Percentiles rank a stretch among this genome's conserved stretches.
phyloP scores from a whole-genome alignment of 441 rosid species.

The Mallotus repandus region DNA sequence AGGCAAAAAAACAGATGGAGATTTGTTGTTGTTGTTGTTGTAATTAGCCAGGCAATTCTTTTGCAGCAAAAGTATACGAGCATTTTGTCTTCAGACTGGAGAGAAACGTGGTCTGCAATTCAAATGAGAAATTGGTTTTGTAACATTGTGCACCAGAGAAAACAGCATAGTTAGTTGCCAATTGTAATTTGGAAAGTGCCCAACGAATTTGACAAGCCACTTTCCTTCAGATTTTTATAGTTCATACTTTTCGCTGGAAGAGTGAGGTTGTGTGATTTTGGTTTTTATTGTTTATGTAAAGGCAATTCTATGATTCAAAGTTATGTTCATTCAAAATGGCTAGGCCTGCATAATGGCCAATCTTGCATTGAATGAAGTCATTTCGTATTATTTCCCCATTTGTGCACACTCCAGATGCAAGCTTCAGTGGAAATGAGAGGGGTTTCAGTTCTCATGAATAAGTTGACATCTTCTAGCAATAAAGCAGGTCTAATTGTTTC shows the following conservation, averaged over 20 bases:
- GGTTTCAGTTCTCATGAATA: too few species aligned
- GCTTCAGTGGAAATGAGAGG: too few species aligned
- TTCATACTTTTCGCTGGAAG: background rate
- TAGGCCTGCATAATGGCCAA: background rate
- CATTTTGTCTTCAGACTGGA: slow-evolving; percentile 3
- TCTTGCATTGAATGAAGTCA: too few species aligned
- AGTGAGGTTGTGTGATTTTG: background rate
- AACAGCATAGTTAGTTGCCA: background rate
- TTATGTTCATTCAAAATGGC: background rate
- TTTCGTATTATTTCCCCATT: too few species aligned
- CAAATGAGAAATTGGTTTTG: slow-evolving; percentile 4
- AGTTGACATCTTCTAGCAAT: too few species aligned
- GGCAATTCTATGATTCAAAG: background rate
- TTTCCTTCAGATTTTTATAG: background rate
- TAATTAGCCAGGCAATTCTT: slow-evolving; percentile 18
- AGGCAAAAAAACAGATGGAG: background rate
- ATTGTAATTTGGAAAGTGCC: background rate
- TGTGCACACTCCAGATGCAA: background rate
- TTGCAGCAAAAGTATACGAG: slow-evolving; percentile 22
- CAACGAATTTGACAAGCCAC: background rate
- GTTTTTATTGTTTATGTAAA: too few species aligned
- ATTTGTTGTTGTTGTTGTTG: slow-evolving; percentile 23
- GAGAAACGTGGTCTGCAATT: slow-evolving; percentile 3
- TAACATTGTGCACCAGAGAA: background rate
- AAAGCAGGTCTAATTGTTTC: too few species aligned